Evolutionary conservation across 768 basidiomycete genomes (phyloP).

Genomic region (Tulasnella sp.): DNA sequence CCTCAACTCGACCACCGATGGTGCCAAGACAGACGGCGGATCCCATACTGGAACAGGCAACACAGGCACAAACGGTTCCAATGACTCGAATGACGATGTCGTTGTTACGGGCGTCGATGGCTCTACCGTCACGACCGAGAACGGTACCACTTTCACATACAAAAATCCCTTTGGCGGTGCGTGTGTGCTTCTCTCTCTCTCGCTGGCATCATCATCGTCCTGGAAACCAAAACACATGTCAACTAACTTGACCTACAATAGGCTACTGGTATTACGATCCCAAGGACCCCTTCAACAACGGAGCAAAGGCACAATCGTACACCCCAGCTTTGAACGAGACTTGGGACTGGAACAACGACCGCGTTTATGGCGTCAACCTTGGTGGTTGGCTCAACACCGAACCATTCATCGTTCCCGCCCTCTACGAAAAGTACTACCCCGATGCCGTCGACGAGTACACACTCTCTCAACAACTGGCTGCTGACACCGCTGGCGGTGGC

Average conservation of each 20-base stretch:
- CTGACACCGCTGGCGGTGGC: slow-evolving; percentile 54
- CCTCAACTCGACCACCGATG: slow-evolving; percentile 6
- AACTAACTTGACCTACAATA: background rate
- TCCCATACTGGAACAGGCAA: slow-evolving; percentile 29
- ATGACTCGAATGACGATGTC: background rate
- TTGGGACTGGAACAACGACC: slow-evolving; percentile 67
- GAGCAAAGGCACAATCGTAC: slow-evolving; percentile 72
- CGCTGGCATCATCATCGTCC: slow-evolving; percentile 37
- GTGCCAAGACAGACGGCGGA: slow-evolving; percentile 9
- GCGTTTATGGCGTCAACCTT: slow-evolving; percentile 61
- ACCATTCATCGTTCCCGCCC: slow-evolving; percentile 66
- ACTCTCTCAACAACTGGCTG: slow-evolving; percentile 60
- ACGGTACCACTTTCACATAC: slow-evolving; percentile 74
- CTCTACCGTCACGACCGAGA: slow-evolving; percentile 54
- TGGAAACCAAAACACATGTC: slow-evolving; percentile 18
- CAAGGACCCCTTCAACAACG: slow-evolving; percentile 68
- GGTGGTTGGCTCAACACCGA: slow-evolving; percentile 75
- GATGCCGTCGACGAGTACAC: slow-evolving; percentile 60
- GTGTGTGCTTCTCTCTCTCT: background rate
- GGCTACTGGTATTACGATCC: slow-evolving; percentile 50
- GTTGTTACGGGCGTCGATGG: slow-evolving; percentile 61
- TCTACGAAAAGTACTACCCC: slow-evolving; percentile 56
- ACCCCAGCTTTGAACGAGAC: slow-evolving; percentile 70
- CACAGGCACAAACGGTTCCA: slow-evolving; percentile 30
- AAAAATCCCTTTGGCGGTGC: slow-evolving; percentile 66